These are phyloP conservation scores for Didymella glomerata DNA, from an alignment of 2,329 filamentous ascomycete genomes.

Conservation along the genomic window DNA sequence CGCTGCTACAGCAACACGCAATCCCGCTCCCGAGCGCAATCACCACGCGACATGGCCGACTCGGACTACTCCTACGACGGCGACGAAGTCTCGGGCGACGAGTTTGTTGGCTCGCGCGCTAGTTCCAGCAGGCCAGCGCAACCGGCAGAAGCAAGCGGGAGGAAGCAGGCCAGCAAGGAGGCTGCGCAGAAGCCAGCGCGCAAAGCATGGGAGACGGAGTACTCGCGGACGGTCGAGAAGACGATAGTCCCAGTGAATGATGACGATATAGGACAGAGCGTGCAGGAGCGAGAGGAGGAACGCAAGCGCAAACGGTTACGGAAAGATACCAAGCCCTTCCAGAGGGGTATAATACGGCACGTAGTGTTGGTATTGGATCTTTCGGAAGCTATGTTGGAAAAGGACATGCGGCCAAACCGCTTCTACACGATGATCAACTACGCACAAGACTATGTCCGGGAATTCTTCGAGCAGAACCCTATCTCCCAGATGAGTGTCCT, in stretches of 20 bases:
- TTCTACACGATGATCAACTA: constrained; percentile 84
- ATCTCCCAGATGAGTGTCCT: constrained; percentile 94
- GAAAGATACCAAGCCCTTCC: constrained; percentile 92
- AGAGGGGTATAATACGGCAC: constrained; percentile 97
- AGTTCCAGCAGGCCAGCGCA: constrained; percentile 39
- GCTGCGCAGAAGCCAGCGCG: constrained; percentile 52
- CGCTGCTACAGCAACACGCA: neutral
- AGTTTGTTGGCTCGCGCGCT: constrained; percentile 59
- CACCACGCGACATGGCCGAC: constrained; percentile 67
- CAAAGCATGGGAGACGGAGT: constrained; percentile 57
- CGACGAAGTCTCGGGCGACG: constrained; percentile 69
- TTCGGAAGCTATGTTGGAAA: constrained; percentile 92
- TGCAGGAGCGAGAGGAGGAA: constrained; percentile 79
- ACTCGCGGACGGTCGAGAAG: constrained; percentile 66
- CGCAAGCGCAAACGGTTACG: constrained; percentile 82
- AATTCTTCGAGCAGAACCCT: constrained; percentile 98
- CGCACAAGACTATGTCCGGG: constrained; percentile 85
- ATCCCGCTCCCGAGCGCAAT: constrained; percentile 10
- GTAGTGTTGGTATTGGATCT: constrained; percentile 90
- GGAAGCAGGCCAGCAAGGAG: constrained; percentile 33
- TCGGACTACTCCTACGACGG: constrained; percentile 76
- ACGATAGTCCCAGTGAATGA: constrained; percentile 65
- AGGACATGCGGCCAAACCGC: constrained; percentile 88
- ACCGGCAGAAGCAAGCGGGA: constrained; percentile 25
- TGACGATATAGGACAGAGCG: constrained; percentile 74